Base-by-base conservation (phyloP, 1,139 yeast species). In the Arxiozyma slooffiae region DNA sequence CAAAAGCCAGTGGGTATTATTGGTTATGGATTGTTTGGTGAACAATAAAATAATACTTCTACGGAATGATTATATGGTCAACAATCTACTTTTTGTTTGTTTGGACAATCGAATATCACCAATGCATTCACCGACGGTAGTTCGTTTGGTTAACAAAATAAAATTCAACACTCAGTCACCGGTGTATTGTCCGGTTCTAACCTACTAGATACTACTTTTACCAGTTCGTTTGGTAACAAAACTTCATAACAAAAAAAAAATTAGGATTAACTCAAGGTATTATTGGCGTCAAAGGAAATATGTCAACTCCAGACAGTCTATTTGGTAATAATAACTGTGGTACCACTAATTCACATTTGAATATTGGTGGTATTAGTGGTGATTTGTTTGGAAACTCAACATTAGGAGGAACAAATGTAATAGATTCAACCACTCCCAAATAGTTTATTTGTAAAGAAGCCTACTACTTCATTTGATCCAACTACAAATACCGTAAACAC, bases 231-330 rank as follows among this genome's bases (percentile, higher is more conserved):
- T 59, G 72, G 48, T 45, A 52, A 48, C 41, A 55, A 50, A 1
- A 40, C 24, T 23, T 7, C 24, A n/a, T 7, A n/a, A 24, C 40
- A 49, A 26, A 41, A 38, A 34, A 24, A n/a, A n/a, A n/a, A n/a
- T n/a, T 24, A 39, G 22, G 42, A 18, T 30, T 30, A 9, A 59
- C 50, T 1, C 55, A 63, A 54, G 72, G 72, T 7, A 64, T 69
- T 5, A 71, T 70, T 58, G 78, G 77, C 1, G 56, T 61, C 23
- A 58, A 54, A 20, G 36, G 42, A 23, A 24, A 39, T 26, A 42
- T 36, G 50, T 50, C 39, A 48, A 54, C 44, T 48, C 48, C 57
- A 18, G 63, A 65, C 11, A 64, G 65, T 7, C 48, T 63, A 36
- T 68, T 69, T 59, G 72, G 71, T 20, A 55, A 58, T 48, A 55